A percentile compares a stretch with the other conserved stretches of the same genome.
Conservation (phyloP, 352 stramenopile species). For the Phytopythium delawarense region DNA sequence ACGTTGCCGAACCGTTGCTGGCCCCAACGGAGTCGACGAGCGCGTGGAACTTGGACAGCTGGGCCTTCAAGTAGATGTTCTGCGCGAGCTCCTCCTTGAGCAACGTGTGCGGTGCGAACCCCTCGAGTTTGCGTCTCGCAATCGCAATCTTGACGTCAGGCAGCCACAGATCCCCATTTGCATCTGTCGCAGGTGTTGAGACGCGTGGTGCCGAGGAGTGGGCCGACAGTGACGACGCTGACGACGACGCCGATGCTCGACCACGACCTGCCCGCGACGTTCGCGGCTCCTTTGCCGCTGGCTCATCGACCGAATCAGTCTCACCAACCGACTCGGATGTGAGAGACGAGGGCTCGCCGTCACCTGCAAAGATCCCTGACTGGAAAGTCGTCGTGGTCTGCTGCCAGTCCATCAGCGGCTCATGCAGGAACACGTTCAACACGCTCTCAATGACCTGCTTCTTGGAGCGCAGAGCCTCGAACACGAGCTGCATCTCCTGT, state of each 20-base stretch:
- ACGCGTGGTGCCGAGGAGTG: not conserved
- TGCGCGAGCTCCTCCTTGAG: constrained; percentile 74
- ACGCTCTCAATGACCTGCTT: constrained; percentile 83
- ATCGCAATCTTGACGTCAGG: constrained; percentile 78
- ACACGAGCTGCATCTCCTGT: constrained; percentile 82
- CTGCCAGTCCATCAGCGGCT: constrained; percentile 90
- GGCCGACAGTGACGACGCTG: not conserved
- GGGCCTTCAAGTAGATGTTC: constrained; percentile 55
- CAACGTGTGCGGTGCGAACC: constrained; percentile 56
- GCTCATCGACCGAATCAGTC: constrained; percentile 9
- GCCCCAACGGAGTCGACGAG: constrained; percentile 40
- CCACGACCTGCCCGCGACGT: not conserved
- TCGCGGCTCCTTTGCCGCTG: not conserved
- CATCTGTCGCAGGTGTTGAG: constrained; percentile 3
- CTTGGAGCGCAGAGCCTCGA: constrained; percentile 79
- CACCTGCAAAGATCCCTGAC: constrained; percentile 43
- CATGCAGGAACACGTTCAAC: constrained; percentile 91
- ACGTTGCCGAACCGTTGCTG: constrained; percentile 1
- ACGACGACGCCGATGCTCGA: constrained; percentile 3
- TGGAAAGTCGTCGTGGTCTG: constrained; percentile 62
- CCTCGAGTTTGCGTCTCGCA: constrained; percentile 67
- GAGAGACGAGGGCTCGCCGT: not conserved
- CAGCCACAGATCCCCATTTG: constrained; percentile 39
- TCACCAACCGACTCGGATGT: not conserved
- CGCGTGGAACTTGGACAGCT: constrained; percentile 52